phyloP scores from a whole-genome alignment of 2,329 filamentous ascomycete species.

The Colletotrichum filicis region DNA sequence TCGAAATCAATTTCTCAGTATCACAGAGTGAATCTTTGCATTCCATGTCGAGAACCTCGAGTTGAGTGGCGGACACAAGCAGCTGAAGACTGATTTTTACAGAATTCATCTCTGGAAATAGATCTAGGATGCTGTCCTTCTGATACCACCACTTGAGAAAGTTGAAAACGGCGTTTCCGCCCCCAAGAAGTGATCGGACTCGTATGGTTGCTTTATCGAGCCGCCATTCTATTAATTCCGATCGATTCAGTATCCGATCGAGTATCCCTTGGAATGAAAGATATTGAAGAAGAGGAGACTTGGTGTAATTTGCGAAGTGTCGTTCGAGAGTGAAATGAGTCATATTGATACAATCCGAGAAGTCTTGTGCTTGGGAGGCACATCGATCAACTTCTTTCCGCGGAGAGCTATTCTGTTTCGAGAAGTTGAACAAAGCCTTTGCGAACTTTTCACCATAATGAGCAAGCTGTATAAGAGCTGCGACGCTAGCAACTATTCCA shows the following conservation, averaged over 20 bases:
- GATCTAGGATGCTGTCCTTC: not conserved
- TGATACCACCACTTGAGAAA: slow-evolving; percentile 4
- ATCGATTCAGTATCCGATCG: not conserved
- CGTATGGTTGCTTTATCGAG: not conserved
- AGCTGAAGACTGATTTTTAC: not conserved
- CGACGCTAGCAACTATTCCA: too few species aligned
- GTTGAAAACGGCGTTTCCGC: too few species aligned
- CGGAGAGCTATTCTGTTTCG: not conserved
- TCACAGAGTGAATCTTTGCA: not conserved
- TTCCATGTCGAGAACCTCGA: not conserved
- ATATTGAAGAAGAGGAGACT: not conserved
- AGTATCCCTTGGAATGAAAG: not conserved
- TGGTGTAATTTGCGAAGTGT: not conserved
- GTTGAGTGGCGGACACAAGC: not conserved
- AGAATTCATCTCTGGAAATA: not conserved
- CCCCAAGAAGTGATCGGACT: too few species aligned
- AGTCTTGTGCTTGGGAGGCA: not conserved
- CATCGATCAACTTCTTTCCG: not conserved
- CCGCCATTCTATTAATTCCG: not conserved
- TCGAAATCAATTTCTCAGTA: not conserved
- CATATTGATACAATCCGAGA: not conserved
- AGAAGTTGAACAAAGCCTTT: too few species aligned
- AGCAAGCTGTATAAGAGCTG: too few species aligned
- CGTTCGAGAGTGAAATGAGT: not conserved
- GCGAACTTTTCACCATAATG: too few species aligned